Evolutionary conservation across 805 yeast genomes (phyloP), one percentile per base, ranked within the genome.

Genomic region (Spathaspora arborariae): DNA sequence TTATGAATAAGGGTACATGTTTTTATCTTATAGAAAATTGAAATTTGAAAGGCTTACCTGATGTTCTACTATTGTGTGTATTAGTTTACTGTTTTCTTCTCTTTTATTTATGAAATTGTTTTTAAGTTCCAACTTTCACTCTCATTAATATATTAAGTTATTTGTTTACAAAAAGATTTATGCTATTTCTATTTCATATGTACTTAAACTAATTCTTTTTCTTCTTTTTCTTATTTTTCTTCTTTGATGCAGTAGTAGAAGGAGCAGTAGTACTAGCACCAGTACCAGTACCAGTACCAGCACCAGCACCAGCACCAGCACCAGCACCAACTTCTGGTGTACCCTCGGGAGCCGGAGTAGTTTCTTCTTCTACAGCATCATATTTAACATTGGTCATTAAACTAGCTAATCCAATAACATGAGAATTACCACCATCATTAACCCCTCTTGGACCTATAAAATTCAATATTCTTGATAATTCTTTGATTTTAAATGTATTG

Each of bases 381-480:
- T 59, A 66, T 50, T 63, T 58, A 30, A 54, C 53, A 49, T 72
- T 72, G 46, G 68, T 60, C 76, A 72, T 70, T 35, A 72, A 52
- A 45, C 73, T 64, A n/a, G 70, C 63, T 47, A 68, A 61, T 1
- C 77, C 77, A 3, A 58, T 54, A 18, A 57, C 50, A 43, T 64
- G 61, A 30, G 48, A 34, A n/a, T 37, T 20, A 26, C 49, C 53
- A 30, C 42, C 45, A 9, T 70, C 59, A 39, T 67, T 68, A 43
- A 82, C 84, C 3, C 83, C 83, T 45, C 74, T 68, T 4, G 90
- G 90, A 0, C 96, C 96, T 41, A 89, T 58, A 5, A 87, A 85
- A 42, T 87, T 78, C 60, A 87, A 67, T 19, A 89, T 59, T 53
- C 91, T 76, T 20, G 88, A 81, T 39, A 90, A 76, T 62, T 89